Base-by-base conservation (phyloP, 176 grass and related monocot genomes). In the Ananas comosus region DNA sequence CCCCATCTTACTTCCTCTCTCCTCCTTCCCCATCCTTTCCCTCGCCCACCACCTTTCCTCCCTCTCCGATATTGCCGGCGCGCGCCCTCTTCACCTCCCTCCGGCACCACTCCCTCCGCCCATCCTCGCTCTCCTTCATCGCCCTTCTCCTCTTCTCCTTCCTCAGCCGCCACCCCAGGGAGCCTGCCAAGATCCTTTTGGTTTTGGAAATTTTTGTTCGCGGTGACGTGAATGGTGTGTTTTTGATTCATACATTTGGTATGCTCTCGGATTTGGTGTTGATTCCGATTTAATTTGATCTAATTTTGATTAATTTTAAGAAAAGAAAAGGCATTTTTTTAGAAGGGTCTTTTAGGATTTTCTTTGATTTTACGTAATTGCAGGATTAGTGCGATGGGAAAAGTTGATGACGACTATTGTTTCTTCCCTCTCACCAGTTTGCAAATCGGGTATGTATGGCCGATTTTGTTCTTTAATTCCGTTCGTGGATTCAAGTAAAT, bases 351-450 rank as follows among this genome's bases (percentile, higher is more conserved):
- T 17, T 16, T 24, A 33, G 29, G 3, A 4, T 33, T 33, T 33
- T 33, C 29, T 33, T 33, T 0, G 0, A 4, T 33, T 33, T 33
- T 33, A 33, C 33, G 69, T 70, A 21, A 71, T 50, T 66, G 29
- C 72, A 80, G 59, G 61, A 51, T 19, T 13, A 80, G 66, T 67
- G 61, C 51, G 72, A 85, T 85, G 77, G 67, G 10, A 23, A 79
- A 12, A 33, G 3, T 4, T 22, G 23, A 28, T 53, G 72, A 72
- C 24, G 51, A 85, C 48, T 49, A 67, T 11, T 67, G 67, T 29
- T 85, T 80, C 58, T 85, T 85, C 16, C 51, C 77, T 47, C 83
- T 85, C 58, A 85, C 72, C 19, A 80, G 83, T 48, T 76, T 85
- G 83, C 83, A 85, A 58, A 85, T 85, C 19, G 83, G 83, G 83